Evolutionary conservation across 2,329 filamentous ascomycete species (phyloP), one percentile per base, ranked within the genome.

Genomic region (Trichoderma pleuroti): DNA sequence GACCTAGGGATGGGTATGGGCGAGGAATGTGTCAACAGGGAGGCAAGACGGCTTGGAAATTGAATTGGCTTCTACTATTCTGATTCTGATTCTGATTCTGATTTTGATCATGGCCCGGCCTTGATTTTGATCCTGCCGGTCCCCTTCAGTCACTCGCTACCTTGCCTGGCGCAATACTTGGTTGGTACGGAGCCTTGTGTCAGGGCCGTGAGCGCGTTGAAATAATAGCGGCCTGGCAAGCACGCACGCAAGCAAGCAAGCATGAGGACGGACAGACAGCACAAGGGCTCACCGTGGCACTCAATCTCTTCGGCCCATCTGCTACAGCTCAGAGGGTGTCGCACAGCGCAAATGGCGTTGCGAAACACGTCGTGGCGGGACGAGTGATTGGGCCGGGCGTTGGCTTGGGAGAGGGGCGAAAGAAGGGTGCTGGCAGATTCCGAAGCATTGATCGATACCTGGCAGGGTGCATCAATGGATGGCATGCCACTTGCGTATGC

Each of bases 11-110:
- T 52, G 77, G 72, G 72, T 21, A 61, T 71, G 73, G 68, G 71
- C 71, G 74, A 76, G 77, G 80, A 81, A 80, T 81, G 80, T 77
- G 72, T 14, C 39, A 62, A 62, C 39, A 64, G 66, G 62, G 67
- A 67, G 71, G 39, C 49, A n/a, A 60, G 56, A 63, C 26, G 12
- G 26, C n/a, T 26, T 34, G 18, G 30, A 32, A 28, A 57, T 30
- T 30, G 63, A 56, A 56, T 9, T 59, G 32, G 49, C 21, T n/a
- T 42, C n/a, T 26, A 36, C n/a, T 26, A 36, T 34, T 26, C 34
- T 26, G 54, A 21, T 36, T 30, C n/a, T 52, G 46, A 5, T 5
- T 52, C 11, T 52, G 46, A 52, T 52, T 52, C 46, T 52, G 46
- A 52, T 52, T 52, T 24, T 52, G 46, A 52, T 52, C 21, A 7